Evolutionary conservation across 2,329 filamentous ascomycete genomes (phyloP).

Genomic region (Trichoderma sp.): DNA sequence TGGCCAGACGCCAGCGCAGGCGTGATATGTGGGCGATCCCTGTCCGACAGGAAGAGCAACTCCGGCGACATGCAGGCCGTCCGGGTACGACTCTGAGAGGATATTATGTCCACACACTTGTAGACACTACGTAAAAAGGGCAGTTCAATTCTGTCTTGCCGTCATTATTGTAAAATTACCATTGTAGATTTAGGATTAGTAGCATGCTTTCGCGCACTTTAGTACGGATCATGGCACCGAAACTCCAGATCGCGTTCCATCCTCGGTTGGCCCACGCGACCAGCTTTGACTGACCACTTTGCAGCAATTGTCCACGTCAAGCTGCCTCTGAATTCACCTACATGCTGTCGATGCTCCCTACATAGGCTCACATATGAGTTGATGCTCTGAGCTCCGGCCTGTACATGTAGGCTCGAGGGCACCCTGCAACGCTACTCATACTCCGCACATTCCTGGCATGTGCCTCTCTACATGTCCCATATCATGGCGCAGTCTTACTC

Average conservation of each 20-base stretch:
- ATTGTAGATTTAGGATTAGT: no score
- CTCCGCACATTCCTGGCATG: not conserved
- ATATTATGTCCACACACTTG: not conserved
- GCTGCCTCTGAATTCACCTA: not conserved
- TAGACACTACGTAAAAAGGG: not conserved
- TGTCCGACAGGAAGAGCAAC: slow-evolving; percentile 5
- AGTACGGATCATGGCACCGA: not conserved
- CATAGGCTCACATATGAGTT: not conserved
- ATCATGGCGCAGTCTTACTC: slow-evolving; percentile 14
- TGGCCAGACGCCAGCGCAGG: not conserved
- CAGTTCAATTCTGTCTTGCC: not conserved
- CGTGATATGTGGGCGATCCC: slow-evolving; percentile 13
- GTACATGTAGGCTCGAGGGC: slow-evolving; percentile 2
- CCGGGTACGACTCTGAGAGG: not conserved
- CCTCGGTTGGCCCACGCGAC: not conserved
- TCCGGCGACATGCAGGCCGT: slow-evolving; percentile 13
- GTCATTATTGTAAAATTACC: not conserved
- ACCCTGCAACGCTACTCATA: not conserved
- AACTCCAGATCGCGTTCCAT: not conserved
- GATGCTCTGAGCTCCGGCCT: not conserved
- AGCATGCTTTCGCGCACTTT: no score
- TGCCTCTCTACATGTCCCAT: not conserved
- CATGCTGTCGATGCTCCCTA: not conserved
- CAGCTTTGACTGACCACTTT: not conserved
- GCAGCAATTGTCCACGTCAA: slow-evolving; percentile 17